Conservation (phyloP, 73 alveolate species). For the Paramecium tetraurelia region DNA sequence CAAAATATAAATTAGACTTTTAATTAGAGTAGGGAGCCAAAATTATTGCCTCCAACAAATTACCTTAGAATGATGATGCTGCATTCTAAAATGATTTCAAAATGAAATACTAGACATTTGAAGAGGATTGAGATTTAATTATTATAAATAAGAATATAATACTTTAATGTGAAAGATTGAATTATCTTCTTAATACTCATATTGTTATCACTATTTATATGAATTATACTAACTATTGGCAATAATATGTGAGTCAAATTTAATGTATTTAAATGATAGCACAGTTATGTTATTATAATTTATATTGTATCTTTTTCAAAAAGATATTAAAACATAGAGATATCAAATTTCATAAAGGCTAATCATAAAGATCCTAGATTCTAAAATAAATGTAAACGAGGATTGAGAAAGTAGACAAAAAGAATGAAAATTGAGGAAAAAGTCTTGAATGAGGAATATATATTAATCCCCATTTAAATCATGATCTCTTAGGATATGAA, state of each 20-base stretch:
- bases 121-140: conserved; percentile 4
- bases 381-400: not conserved
- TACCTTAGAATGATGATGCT: conserved; percentile 37
- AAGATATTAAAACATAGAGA: not conserved
- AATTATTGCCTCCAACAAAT: not conserved
- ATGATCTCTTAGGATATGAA: conserved; percentile 58
- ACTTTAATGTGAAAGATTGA: not conserved
- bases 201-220: not conserved
- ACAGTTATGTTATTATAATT: no score
- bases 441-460: not conserved
- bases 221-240: not conserved
- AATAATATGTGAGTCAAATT: not conserved
- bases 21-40: not conserved
- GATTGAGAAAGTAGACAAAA: not conserved
- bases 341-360: not conserved
- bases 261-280: not conserved
- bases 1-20: not conserved
- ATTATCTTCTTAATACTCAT: not conserved
- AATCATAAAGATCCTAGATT: conserved; percentile 13
- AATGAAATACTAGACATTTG: conserved; percentile 32
- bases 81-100: not conserved
- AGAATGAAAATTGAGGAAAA: not conserved
- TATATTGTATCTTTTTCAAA: no score
- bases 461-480: conserved; percentile 17
- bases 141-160: not conserved